Percentiles rank a stretch among this genome's conserved stretches.
Evolutionary conservation across 352 stramenopile species (phyloP).

Genomic region (Phytophthora fragariae): DNA sequence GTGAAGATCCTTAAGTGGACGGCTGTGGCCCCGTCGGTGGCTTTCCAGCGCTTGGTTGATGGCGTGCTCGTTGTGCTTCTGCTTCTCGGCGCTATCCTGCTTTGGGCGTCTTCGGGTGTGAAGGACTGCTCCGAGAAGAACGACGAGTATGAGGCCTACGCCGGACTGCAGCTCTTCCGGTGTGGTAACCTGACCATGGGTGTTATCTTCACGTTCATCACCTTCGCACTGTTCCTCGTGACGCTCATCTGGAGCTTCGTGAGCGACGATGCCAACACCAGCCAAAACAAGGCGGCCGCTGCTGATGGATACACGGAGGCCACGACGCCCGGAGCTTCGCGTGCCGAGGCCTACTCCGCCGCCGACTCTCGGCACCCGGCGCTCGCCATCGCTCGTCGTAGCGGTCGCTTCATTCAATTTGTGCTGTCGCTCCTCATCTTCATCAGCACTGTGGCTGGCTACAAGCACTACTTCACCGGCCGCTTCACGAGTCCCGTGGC

Average conservation of each 20-base stretch:
- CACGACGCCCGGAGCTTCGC: slow-evolving; percentile 13
- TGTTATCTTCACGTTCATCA: slow-evolving; percentile 39
- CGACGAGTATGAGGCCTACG: slow-evolving; percentile 33
- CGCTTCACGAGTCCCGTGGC: slow-evolving; percentile 49
- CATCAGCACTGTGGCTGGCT: slow-evolving; percentile 37
- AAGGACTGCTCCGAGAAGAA: slow-evolving; percentile 43
- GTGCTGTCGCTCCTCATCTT: slow-evolving; percentile 37
- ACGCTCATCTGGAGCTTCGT: slow-evolving; percentile 35
- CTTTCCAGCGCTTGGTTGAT: slow-evolving; percentile 34
- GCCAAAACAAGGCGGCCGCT: slow-evolving; percentile 3
- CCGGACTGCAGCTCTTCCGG: slow-evolving; percentile 21
- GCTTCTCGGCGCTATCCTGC: slow-evolving; percentile 33
- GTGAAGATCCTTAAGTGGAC: slow-evolving; percentile 70
- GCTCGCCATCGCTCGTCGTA: slow-evolving; percentile 28
- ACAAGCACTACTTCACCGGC: slow-evolving; percentile 50
- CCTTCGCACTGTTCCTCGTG: slow-evolving; percentile 32
- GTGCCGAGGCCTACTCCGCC: slow-evolving; percentile 14
- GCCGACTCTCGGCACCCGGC: slow-evolving; percentile 27
- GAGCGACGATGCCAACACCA: slow-evolving; percentile 15
- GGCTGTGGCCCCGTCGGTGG: slow-evolving; percentile 17
- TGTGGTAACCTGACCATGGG: slow-evolving; percentile 41
- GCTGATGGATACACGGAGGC: slow-evolving; percentile 22
- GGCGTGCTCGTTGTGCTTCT: slow-evolving; percentile 18
- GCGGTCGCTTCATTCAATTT: slow-evolving; percentile 37
- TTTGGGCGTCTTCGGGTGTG: slow-evolving; percentile 41